phyloP scores from a whole-genome alignment of 2,329 filamentous ascomycete genomes.

The Paecilomyces niveus region DNA sequence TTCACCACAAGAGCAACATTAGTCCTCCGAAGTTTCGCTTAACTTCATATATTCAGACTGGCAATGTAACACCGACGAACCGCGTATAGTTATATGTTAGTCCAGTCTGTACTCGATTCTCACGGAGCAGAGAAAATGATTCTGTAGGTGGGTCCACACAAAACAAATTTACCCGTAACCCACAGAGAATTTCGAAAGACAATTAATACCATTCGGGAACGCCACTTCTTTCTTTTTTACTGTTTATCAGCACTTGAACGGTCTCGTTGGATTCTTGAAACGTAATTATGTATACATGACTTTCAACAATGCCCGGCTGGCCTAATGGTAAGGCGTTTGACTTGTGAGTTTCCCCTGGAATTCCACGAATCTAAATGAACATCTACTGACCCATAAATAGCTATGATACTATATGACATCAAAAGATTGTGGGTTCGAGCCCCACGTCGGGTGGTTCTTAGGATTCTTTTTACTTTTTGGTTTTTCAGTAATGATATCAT shows the following conservation, averaged over 20 bases:
- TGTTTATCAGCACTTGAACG: neutral
- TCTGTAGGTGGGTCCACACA: too few species aligned
- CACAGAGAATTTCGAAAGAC: too few species aligned
- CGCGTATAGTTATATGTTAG: too few species aligned
- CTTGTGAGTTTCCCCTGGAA: neutral
- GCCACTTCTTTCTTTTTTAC: neutral
- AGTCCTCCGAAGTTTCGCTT: too few species aligned
- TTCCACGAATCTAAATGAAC: too few species aligned
- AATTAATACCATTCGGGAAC: too few species aligned
- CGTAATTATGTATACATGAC: neutral
- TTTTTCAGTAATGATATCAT: neutral
- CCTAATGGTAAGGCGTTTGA: neutral
- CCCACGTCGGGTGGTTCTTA: neutral
- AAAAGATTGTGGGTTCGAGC: neutral
- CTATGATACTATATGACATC: neutral
- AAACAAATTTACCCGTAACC: too few species aligned
- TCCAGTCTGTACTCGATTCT: too few species aligned
- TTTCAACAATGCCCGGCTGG: neutral
- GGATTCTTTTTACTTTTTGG: neutral
- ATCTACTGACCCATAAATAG: neutral
- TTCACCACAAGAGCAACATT: too few species aligned
- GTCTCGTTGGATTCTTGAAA: neutral
- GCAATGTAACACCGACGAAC: too few species aligned
- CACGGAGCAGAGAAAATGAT: too few species aligned
- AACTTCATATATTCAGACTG: too few species aligned